phyloP scores from a whole-genome alignment of 2,329 filamentous ascomycete genomes.

The Bipolaris victoriae region DNA sequence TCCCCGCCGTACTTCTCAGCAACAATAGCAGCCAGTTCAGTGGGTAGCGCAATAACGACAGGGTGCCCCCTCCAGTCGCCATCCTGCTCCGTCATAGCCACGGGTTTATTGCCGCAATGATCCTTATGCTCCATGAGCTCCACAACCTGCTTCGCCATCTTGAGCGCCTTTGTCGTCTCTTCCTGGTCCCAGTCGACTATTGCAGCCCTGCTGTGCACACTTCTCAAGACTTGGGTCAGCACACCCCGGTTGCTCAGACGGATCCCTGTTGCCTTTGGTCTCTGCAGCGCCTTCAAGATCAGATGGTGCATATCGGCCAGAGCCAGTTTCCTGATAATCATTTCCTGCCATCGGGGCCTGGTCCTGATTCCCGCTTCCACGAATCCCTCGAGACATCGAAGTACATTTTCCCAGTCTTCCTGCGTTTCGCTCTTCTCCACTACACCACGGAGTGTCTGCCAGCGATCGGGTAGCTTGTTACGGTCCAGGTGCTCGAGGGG shows the following conservation, averaged over 20 bases:
- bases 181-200: slow-evolving; percentile 46
- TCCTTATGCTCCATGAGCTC: slow-evolving; percentile 51
- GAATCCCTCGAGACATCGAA: slow-evolving; percentile 41
- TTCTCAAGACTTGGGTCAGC: slow-evolving; percentile 43
- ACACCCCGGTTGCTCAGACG: slow-evolving; percentile 32
- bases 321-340: slow-evolving; percentile 30
- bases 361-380: slow-evolving; percentile 32
- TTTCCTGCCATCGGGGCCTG: slow-evolving; percentile 18
- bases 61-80: slow-evolving; percentile 38
- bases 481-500: slow-evolving; percentile 42
- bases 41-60: slow-evolving; percentile 50
- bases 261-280: slow-evolving; percentile 34
- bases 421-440: slow-evolving; percentile 27
- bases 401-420: slow-evolving; percentile 46
- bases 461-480: slow-evolving; percentile 25
- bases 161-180: slow-evolving; percentile 48
- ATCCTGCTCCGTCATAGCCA: slow-evolving; percentile 14
- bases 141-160: slow-evolving; percentile 48
- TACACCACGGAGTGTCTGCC: slow-evolving; percentile 20
- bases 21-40: slow-evolving; percentile 53
- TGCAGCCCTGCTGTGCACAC: slow-evolving; percentile 44
- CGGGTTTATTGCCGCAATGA: slow-evolving; percentile 39
- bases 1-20: slow-evolving; percentile 48
- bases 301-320: slow-evolving; percentile 33
- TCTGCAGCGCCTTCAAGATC: slow-evolving; percentile 39